A percentile compares a stretch with the other conserved stretches of the same genome.
phyloP scores from a whole-genome alignment of 768 basidiomycete species.

The Rhodotorula babjevae region DNA sequence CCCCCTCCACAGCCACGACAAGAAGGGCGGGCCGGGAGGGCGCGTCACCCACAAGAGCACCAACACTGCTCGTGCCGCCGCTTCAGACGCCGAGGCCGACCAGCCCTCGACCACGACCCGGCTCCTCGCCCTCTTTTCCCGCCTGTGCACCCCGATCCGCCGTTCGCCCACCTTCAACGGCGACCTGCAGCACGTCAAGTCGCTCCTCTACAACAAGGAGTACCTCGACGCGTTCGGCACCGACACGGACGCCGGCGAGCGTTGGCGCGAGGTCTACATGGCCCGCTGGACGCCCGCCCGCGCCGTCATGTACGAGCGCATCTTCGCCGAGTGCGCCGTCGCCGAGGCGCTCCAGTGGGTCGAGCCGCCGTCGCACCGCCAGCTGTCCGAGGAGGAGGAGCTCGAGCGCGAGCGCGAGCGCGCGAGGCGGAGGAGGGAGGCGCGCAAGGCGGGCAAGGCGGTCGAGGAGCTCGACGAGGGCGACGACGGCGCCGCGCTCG shows the following conservation, averaged over 20 bases:
- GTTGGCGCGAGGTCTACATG: slow-evolving; percentile 30
- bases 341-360: slow-evolving; percentile 9
- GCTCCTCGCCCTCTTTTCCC: slow-evolving; percentile 22
- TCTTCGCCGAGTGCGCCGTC: slow-evolving; percentile 16
- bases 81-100: neutral
- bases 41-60: neutral
- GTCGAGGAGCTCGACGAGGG: neutral
- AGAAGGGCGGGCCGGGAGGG: neutral
- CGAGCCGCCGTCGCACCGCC: too few relatives aligned
- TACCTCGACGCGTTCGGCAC: slow-evolving; percentile 40
- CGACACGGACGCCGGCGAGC: slow-evolving; percentile 18
- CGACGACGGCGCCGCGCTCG: neutral
- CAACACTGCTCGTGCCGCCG: neutral
- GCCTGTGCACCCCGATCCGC: slow-evolving; percentile 15
- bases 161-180: slow-evolving; percentile 10
- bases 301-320: slow-evolving; percentile 36
- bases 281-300: slow-evolving; percentile 38
- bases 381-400: slow-evolving; percentile 2
- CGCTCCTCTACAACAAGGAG: slow-evolving; percentile 37
- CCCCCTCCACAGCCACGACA: neutral
- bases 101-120: neutral
- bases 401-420: neutral
- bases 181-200: slow-evolving; percentile 38
- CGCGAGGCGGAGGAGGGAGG: slow-evolving; percentile 1
- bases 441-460: slow-evolving; percentile 5